Base-by-base conservation (phyloP, 768 basidiomycete species). In the Mycena belliarum region DNA sequence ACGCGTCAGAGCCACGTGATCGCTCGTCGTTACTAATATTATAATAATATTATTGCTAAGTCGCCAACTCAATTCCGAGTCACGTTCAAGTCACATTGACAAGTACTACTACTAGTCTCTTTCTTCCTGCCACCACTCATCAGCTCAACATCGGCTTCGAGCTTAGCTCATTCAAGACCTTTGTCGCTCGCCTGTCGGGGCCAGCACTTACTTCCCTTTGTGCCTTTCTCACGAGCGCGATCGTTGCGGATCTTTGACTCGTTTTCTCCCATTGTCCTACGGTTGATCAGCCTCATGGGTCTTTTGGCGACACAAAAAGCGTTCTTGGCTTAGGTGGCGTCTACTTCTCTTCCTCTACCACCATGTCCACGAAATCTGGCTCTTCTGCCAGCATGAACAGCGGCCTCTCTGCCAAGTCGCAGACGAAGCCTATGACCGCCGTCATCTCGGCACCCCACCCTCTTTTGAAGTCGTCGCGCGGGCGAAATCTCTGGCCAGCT, bases 391-490 rank as follows among this genome's bases (percentile, higher is more conserved):
- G 44, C 50, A 52, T 35, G 57, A 52, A 49, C 5, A 33, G 52
- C 57, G 18, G 24, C 20, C 49, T 41, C n/a, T 52, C 51, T 51
- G 49, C 50, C 28, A 47, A 52, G 50, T 51, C 37, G 49, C 49
- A 52, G 50, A 43, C 35, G 44, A 46, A 37, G 43, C 57, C 45
- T 38, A 52, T 35, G 53, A 55, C 59, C 52, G 20, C 49, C 48
- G 20, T 43, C 26, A 43, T 47, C 35, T 54, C 57, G 42, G 41
- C 56, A 6, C 38, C 57, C 24, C 61, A 59, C 54, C 61, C 54
- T 59, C 61, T 53, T 59, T 59, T 63, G 43, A 55, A 55, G 24
- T 63, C 61, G 25, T 63, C 61, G n/a, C 61, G 61, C 41, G 53
- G 56, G 29, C 57, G 61, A 24, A 28, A 32, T 45, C 57, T 59